A percentile compares a stretch with the other conserved stretches of the same genome.
These are phyloP conservation scores for Erysimum cheiranthoides DNA, from an alignment of 345 rosid species.

Conservation along the genomic window DNA sequence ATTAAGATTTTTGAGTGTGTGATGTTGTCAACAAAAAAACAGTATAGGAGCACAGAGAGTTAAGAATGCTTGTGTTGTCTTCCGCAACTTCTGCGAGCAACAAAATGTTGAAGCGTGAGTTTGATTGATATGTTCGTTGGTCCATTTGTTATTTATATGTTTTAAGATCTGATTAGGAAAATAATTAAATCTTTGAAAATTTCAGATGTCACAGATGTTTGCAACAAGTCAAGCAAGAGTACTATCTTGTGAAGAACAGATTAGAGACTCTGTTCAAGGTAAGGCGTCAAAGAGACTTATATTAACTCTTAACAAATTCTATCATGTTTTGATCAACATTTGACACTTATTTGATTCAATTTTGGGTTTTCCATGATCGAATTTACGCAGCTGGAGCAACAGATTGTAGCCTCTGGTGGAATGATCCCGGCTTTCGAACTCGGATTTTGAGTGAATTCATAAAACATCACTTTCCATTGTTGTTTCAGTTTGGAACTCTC, in stretches of 20 bases:
- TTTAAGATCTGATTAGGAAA: constrained; percentile 6
- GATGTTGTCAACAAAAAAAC: constrained; percentile 45
- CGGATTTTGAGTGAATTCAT: constrained; percentile 49
- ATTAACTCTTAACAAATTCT: neutral
- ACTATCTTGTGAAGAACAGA: constrained; percentile 73
- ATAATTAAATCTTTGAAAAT: neutral
- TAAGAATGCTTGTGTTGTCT: constrained; percentile 77
- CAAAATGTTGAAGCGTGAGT: constrained; percentile 81
- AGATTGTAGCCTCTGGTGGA: constrained; percentile 90
- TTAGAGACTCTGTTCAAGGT: constrained; percentile 82
- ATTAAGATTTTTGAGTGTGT: constrained; percentile 27
- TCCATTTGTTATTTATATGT: neutral
- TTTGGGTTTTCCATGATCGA: neutral
- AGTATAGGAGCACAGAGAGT: constrained; percentile 96
- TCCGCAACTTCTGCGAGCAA: constrained; percentile 83
- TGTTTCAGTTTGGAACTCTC: constrained; percentile 1
- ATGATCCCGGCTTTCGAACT: constrained; percentile 61
- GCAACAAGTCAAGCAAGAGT: constrained; percentile 87
- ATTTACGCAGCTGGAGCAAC: constrained; percentile 79
- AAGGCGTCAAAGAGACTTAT: constrained; percentile 21
- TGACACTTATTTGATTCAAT: neutral
- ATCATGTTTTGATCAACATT: neutral
- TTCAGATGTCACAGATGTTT: constrained; percentile 82
- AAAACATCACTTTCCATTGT: constrained; percentile 8
- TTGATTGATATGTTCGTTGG: neutral